These are phyloP conservation scores for Colletotrichum acutatum DNA, from an alignment of 2,329 filamentous ascomycete species.

Conservation along the genomic window DNA sequence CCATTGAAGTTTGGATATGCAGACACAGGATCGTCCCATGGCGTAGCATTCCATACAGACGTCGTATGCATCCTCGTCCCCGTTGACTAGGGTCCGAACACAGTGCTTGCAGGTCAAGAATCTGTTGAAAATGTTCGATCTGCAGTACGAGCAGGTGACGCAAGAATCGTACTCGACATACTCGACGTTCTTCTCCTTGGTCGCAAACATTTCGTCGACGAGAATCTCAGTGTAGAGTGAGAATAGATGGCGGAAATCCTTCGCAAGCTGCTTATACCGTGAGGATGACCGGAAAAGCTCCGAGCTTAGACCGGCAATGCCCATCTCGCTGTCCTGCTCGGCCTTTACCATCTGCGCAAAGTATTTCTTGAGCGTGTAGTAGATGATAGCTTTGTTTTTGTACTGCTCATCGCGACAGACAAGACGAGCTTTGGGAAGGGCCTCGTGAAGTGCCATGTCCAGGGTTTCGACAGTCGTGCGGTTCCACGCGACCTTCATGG, in stretches of 20 bases:
- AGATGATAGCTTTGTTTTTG: constrained; percentile 97
- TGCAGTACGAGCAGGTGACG: constrained; percentile 94
- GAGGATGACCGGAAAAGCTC: constrained; percentile 54
- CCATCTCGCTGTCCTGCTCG: constrained; percentile 59
- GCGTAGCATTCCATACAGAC: constrained; percentile 98
- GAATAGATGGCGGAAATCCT: constrained; percentile 86
- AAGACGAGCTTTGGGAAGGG: constrained; percentile 86
- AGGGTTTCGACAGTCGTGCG: constrained; percentile 92
- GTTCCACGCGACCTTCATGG: constrained; percentile 99
- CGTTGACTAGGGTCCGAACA: constrained; percentile 72
- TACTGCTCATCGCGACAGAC: constrained; percentile 98
- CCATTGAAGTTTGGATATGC: constrained; percentile 87
- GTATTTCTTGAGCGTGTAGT: constrained; percentile 88
- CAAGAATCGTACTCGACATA: constrained; percentile 87
- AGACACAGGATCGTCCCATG: constrained; percentile 95
- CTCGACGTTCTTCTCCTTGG: constrained; percentile 78
- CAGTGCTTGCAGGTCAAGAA: constrained; percentile 94
- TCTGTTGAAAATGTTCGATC: constrained; percentile 96
- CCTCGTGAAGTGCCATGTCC: constrained; percentile 85
- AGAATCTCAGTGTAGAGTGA: constrained; percentile 81
- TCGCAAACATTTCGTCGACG: constrained; percentile 86
- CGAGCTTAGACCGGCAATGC: constrained; percentile 59
- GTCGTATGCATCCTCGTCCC: constrained; percentile 88
- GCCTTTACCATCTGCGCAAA: constrained; percentile 67
- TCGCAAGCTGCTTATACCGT: constrained; percentile 75